Percentiles rank a stretch among this genome's conserved stretches.
phyloP scores from a whole-genome alignment of 306 rosid species.

The Astragalus glycyphyllos region DNA sequence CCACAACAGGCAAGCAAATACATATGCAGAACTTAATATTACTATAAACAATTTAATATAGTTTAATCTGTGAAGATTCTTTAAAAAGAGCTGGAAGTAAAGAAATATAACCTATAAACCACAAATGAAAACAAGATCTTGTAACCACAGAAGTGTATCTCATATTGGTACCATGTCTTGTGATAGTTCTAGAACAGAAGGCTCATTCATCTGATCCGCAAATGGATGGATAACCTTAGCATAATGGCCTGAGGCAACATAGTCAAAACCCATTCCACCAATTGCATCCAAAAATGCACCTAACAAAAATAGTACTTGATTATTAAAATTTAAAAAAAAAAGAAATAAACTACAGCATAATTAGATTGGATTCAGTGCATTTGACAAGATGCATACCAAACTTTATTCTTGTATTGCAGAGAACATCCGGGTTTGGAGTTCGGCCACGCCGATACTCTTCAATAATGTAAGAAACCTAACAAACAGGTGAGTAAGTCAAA shows the following conservation, averaged over 20 bases:
- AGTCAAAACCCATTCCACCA: slow-evolving; percentile 74
- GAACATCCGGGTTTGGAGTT: slow-evolving; percentile 93
- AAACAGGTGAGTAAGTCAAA: slow-evolving; percentile 32
- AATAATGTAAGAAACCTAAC: slow-evolving; percentile 85
- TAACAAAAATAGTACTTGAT: slow-evolving; percentile 28
- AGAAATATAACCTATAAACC: slow-evolving; percentile 37
- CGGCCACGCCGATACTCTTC: slow-evolving; percentile 92
- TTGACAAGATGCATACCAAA: slow-evolving; percentile 63
- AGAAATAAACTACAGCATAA: slow-evolving; percentile 1
- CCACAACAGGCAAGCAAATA: background rate
- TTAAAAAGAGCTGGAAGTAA: background rate
- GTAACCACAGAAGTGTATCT: slow-evolving; percentile 13
- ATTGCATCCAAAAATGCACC: slow-evolving; percentile 98
- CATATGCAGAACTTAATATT: slow-evolving; percentile 28
- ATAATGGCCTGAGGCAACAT: slow-evolving; percentile 95
- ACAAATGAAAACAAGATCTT: slow-evolving; percentile 29
- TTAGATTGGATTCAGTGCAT: slow-evolving; percentile 27
- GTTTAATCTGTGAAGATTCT: slow-evolving; percentile 35
- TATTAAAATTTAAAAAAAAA: slow-evolving; percentile 10
- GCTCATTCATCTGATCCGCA: slow-evolving; percentile 50
- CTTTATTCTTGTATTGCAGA: slow-evolving; percentile 95
- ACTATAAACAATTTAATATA: slow-evolving; percentile 18
- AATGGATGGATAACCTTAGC: slow-evolving; percentile 78
- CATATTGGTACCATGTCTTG: slow-evolving; percentile 72
- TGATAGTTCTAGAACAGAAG: slow-evolving; percentile 72